Evolutionary conservation across 148 eudicot genomes (phyloP).

Genomic region (Diospyros lotus): DNA sequence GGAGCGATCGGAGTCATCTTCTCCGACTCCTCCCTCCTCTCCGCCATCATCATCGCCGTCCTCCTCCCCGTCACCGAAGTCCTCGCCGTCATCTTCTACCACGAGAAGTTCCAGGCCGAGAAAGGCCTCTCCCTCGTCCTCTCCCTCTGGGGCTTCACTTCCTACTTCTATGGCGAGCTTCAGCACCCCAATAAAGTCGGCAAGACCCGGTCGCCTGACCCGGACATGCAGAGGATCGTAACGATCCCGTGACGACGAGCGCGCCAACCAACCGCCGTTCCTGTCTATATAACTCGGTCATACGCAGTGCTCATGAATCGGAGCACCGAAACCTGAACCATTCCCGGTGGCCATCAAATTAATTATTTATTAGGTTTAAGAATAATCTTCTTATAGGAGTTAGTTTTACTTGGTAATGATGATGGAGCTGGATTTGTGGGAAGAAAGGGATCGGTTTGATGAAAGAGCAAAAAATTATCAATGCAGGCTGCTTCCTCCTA

Average conservation of each 20-base stretch:
- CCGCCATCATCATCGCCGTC: conserved; percentile 37
- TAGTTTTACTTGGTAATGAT: too few species aligned
- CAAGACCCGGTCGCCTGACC: background rate
- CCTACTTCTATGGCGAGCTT: conserved; percentile 45
- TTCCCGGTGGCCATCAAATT: too few species aligned
- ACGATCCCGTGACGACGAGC: background rate
- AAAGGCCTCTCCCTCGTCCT: conserved; percentile 45
- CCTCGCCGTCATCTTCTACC: conserved; percentile 36
- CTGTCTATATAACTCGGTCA: too few species aligned
- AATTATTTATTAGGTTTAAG: too few species aligned
- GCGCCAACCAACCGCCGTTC: too few species aligned
- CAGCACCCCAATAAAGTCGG: conserved; percentile 9
- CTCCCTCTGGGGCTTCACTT: conserved; percentile 51
- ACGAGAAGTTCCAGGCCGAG: conserved; percentile 40
- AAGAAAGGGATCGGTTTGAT: too few species aligned
- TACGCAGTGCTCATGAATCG: too few species aligned
- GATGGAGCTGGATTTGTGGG: too few species aligned
- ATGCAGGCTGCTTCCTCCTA: too few species aligned
- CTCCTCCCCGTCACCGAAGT: conserved; percentile 38
- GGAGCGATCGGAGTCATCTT: conserved; percentile 47
- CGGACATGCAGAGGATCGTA: background rate
- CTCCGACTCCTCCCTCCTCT: conserved; percentile 42
- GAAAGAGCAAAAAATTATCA: too few species aligned
- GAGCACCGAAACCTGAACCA: too few species aligned
- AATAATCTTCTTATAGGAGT: too few species aligned